Base-by-base conservation (phyloP, 2,329 filamentous ascomycete genomes). In the Aspergillus quadrilineatus region DNA sequence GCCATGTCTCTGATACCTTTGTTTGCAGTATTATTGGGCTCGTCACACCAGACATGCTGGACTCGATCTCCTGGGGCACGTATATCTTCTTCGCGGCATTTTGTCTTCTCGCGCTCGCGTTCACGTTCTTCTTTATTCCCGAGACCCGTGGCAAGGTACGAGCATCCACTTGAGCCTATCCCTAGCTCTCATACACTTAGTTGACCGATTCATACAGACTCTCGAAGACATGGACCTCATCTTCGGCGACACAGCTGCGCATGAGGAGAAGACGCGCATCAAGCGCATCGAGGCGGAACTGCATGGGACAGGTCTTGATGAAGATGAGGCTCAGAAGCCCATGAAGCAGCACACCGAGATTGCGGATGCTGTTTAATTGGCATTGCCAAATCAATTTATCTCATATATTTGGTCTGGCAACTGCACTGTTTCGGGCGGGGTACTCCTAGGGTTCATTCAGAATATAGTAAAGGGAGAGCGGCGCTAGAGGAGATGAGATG, bases 221-320 rank as follows among this genome's bases (percentile, higher is more conserved):
- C 75, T 85, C 10, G 82, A 85, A 65, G 77, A 85, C 57, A 82
- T 85, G 76, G 81, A 84, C 44, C 73, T 73, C 37, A 74, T 76
- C 34, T 77, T 77, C 53, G 72, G 72, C 2, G 75, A 77, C 48
- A 74, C 67, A 1, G 65, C 64, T 14, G 71, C 70, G 1, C 66
- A 75, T 29, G 68, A 75, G 58, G 73, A 75, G 53, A 71, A 74
- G 59, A 60, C 69, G 53, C 68, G 72, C 29, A 73, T 75, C 48
- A 69, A 71, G 43, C 67, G 69, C 15, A 75, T 76, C 12, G 74
- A 77, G 57, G 66, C 67, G 5, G 65, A 74, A 37, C 56, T 76
- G 30, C 67, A 70, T 6, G 69, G 68, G 12, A 65, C 66, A 6
- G 12, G 36, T 15, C 17, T 50, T 30, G 48, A 41, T 29, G 10